These are phyloP conservation scores for Scheffersomyces lignosus DNA, from an alignment of 805 yeast genomes.

Conservation along the genomic window DNA sequence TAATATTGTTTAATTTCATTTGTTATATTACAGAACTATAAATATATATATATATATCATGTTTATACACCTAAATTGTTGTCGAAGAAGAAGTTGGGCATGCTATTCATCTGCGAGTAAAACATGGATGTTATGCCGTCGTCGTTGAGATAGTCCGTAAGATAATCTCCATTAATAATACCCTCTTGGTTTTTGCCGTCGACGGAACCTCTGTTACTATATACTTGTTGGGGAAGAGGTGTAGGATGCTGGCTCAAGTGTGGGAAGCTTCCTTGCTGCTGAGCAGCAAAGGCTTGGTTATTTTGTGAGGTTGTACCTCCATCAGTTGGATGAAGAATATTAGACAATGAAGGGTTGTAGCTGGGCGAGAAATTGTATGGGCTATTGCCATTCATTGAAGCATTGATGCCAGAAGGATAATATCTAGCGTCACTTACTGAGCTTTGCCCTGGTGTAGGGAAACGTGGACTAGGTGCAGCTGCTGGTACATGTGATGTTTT, in stretches of 20 bases:
- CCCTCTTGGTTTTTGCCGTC: neutral
- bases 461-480: neutral
- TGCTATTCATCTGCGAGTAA: conserved; percentile 24
- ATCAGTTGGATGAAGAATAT: conserved; percentile 18
- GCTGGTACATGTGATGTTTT: neutral
- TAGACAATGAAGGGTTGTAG: conserved; percentile 23
- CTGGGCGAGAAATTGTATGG: conserved; percentile 14
- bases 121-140: conserved; percentile 22
- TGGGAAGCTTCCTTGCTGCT: neutral
- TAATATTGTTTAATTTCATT: too few species aligned
- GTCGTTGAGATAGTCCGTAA: conserved; percentile 6
- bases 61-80: conserved; percentile 25
- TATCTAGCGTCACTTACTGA: neutral
- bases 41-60: neutral
- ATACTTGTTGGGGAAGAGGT: too few species aligned
- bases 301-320: neutral
- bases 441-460: neutral
- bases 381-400: neutral
- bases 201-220: neutral
- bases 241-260: too few species aligned
- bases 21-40: too few species aligned
- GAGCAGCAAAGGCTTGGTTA: neutral
- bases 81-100: conserved; percentile 42
- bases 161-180: neutral
- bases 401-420: neutral